Conservation (phyloP, 2,329 filamentous ascomycete species). For the Diaporthe caulivora region DNA sequence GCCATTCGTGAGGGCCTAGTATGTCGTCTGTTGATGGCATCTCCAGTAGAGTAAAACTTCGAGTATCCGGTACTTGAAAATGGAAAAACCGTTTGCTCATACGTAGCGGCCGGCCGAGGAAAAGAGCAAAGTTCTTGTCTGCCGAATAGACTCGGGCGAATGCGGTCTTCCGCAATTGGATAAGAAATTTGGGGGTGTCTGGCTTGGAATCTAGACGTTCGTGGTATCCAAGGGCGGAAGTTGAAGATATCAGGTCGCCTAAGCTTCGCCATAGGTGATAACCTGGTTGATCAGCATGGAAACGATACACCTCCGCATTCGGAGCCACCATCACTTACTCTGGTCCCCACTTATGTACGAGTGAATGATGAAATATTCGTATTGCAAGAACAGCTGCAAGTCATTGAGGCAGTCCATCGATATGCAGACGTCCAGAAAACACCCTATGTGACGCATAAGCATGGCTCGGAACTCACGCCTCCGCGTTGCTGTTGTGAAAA, state of each 20-base stretch:
- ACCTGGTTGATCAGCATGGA: neutral
- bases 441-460: neutral
- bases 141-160: neutral
- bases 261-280: neutral
- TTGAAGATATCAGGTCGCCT: slow-evolving; percentile 3
- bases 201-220: neutral
- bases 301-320: neutral
- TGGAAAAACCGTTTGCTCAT: neutral
- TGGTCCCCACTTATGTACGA: slow-evolving; percentile 4
- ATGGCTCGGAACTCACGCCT: neutral
- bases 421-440: neutral
- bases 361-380: neutral
- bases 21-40: neutral
- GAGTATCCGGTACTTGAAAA: neutral
- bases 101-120: neutral
- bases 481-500: neutral
- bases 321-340: neutral
- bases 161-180: neutral
- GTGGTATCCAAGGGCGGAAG: neutral
- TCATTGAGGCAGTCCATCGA: slow-evolving; percentile 3
- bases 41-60: neutral
- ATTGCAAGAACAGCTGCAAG: neutral
- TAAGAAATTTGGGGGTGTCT: neutral
- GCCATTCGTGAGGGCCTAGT: neutral
- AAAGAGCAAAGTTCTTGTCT: neutral